These are phyloP conservation scores for Melanogaster broomeanus DNA, from an alignment of 768 basidiomycete genomes.

Conservation along the genomic window DNA sequence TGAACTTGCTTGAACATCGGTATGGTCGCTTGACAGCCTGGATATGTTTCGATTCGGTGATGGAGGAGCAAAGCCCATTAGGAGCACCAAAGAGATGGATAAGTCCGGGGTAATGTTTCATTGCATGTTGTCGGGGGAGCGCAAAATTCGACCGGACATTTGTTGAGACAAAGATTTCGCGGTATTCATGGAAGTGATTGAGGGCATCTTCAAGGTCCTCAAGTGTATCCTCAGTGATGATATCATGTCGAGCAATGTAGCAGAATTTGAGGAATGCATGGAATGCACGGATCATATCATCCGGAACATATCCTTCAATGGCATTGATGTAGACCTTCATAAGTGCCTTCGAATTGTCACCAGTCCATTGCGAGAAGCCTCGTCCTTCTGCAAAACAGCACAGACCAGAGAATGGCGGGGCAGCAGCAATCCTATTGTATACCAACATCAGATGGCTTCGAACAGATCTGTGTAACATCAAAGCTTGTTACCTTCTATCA, in stretches of 20 bases:
- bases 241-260: constrained; percentile 28
- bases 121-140: constrained; percentile 34
- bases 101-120: constrained; percentile 27
- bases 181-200: constrained; percentile 19
- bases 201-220: constrained; percentile 18
- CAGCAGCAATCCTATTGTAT: constrained; percentile 27
- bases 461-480: no score
- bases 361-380: constrained; percentile 38
- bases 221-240: constrained; percentile 23
- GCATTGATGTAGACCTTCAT: constrained; percentile 37
- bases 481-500: constrained; percentile 21
- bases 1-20: constrained; percentile 19
- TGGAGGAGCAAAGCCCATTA: constrained; percentile 36
- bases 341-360: constrained; percentile 38
- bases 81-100: constrained; percentile 33
- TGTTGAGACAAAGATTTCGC: constrained; percentile 13
- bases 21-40: constrained; percentile 21
- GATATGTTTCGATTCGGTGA: constrained; percentile 36
- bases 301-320: constrained; percentile 22
- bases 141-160: constrained; percentile 14
- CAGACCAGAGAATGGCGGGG: constrained; percentile 27
- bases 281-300: constrained; percentile 17
- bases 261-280: constrained; percentile 33
- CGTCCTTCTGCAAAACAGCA: constrained; percentile 30
- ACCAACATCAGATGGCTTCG: no score